Evolutionary conservation across 805 yeast genomes (phyloP).

Genomic region (Candida boleticola): DNA sequence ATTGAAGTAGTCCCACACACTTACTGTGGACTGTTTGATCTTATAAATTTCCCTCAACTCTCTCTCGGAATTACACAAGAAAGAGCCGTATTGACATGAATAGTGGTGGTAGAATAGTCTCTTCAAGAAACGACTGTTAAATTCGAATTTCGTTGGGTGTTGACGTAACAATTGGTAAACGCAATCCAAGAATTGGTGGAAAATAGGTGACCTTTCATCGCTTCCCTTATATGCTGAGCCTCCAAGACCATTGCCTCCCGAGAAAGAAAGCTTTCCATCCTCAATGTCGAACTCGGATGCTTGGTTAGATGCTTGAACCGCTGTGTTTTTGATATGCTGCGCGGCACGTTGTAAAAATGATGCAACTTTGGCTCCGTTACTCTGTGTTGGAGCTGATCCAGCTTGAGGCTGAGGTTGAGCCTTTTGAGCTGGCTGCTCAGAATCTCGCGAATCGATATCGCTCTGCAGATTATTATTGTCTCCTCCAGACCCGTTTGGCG

Average conservation of each 20-base stretch:
- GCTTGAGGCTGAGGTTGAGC: conserved; percentile 1
- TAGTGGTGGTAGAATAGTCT: conserved; percentile 83
- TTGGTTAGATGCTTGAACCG: conserved; percentile 23
- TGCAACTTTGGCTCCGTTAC: conserved; percentile 28
- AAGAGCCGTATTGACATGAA: conserved; percentile 94
- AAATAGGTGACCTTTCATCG: conserved; percentile 68
- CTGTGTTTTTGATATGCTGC: conserved; percentile 37
- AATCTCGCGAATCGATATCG: conserved; percentile 1
- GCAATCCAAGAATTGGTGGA: conserved; percentile 91
- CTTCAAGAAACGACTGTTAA: conserved; percentile 82
- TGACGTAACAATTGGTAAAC: conserved; percentile 77
- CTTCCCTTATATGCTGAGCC: conserved; percentile 36
- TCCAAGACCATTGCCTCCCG: conserved; percentile 5
- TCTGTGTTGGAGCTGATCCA: conserved; percentile 6
- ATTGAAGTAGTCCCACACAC: conserved; percentile 92
- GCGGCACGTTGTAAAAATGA: conserved; percentile 43
- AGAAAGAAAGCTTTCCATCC: conserved; percentile 23
- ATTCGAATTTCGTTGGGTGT: conserved; percentile 74
- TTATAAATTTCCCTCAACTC: conserved; percentile 45
- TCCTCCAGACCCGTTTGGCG: background rate
- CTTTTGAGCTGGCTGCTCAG: background rate
- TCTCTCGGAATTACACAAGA: conserved; percentile 70
- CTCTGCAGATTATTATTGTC: conserved; percentile 10
- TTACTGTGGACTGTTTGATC: conserved; percentile 52
- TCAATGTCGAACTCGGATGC: conserved; percentile 17